These are phyloP conservation scores for Penicillium sp. DNA, from an alignment of 2,329 filamentous ascomycete genomes.

Conservation along the genomic window DNA sequence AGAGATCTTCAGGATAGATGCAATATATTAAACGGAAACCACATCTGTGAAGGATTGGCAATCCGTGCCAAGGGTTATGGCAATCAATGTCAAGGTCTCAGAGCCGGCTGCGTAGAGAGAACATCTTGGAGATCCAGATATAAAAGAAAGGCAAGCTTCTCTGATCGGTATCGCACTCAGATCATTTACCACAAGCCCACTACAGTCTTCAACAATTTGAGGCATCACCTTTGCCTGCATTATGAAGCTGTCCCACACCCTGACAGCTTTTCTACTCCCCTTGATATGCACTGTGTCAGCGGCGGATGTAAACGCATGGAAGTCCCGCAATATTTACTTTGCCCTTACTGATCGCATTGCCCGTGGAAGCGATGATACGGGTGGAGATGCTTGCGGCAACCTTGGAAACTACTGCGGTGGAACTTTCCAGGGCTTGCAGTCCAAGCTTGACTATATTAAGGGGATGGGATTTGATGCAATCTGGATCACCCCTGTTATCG, in stretches of 20 bases:
- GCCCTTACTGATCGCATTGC: not conserved
- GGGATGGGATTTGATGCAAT: not conserved
- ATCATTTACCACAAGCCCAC: not conserved
- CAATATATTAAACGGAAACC: not conserved
- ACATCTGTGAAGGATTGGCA: not conserved
- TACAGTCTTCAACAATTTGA: not conserved
- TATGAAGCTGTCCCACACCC: not conserved
- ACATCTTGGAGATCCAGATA: not conserved
- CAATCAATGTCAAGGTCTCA: not conserved
- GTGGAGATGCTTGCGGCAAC: not conserved
- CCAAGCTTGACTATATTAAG: not conserved
- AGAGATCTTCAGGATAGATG: not conserved
- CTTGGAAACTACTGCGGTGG: not conserved
- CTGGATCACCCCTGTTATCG: not conserved
- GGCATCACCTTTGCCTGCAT: not conserved
- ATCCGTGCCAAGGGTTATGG: not conserved
- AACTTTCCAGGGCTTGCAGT: not conserved
- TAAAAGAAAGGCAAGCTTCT: not conserved
- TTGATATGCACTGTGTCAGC: not conserved
- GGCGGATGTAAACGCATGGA: not conserved
- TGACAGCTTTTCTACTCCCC: not conserved
- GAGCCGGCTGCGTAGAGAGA: not conserved
- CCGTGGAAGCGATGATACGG: not conserved
- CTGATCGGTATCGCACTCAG: not conserved
- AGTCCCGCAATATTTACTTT: slow-evolving; percentile 1